phyloP scores from a whole-genome alignment of 257 asterid genomes.

The Fraxinus excelsior region DNA sequence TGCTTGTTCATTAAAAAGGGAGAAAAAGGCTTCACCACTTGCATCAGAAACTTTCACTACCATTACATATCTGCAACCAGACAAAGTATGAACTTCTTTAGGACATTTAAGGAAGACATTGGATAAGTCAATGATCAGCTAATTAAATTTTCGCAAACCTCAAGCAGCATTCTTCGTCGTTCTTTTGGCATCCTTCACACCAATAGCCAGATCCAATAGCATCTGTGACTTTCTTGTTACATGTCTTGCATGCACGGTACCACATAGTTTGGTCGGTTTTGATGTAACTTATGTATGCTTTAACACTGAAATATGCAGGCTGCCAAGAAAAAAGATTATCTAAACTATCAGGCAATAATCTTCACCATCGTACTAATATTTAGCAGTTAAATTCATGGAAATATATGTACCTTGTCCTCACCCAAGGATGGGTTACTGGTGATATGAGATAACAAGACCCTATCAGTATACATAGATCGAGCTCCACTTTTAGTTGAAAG shows the following conservation, averaged over 20 bases:
- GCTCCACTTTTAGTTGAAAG: constrained; percentile 48
- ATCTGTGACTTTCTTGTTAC: constrained; percentile 87
- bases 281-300: constrained; percentile 65
- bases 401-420: constrained; percentile 66
- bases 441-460: constrained; percentile 75
- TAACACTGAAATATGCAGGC: constrained; percentile 72
- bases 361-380: too few relatives aligned
- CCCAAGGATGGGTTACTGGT: constrained; percentile 72
- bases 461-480: constrained; percentile 61
- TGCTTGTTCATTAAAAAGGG: constrained; percentile 76
- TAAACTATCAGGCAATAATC: not conserved
- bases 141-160: constrained; percentile 43
- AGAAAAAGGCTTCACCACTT: constrained; percentile 83
- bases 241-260: constrained; percentile 90
- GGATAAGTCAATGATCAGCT: not conserved
- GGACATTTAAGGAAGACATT: not conserved
- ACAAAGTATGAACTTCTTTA: not conserved
- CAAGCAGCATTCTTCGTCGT: constrained; percentile 55
- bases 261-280: constrained; percentile 91
- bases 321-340: constrained; percentile 24
- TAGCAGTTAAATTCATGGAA: not conserved
- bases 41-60: constrained; percentile 71
- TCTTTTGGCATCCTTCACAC: constrained; percentile 84
- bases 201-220: constrained; percentile 82
- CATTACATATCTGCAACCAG: constrained; percentile 64